Conservation (phyloP, 306 rosid genomes). For the Rosa rugosa region DNA sequence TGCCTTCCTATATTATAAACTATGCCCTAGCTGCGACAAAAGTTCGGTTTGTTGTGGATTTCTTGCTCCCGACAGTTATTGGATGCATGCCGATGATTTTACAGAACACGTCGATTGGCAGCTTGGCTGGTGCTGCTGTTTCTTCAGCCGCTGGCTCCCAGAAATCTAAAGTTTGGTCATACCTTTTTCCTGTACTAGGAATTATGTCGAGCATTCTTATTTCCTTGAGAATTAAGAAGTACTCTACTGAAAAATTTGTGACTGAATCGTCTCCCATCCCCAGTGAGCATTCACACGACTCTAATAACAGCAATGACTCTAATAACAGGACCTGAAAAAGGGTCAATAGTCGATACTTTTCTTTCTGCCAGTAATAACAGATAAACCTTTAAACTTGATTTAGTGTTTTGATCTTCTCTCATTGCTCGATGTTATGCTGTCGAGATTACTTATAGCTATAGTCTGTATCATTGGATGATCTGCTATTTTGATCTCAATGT, state of each 20-base stretch:
- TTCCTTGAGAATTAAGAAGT: conserved; percentile 80
- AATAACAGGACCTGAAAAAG: conserved; percentile 21
- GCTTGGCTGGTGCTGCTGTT: conserved; percentile 94
- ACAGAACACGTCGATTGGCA: conserved; percentile 91
- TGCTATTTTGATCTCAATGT: neutral
- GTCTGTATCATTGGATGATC: neutral
- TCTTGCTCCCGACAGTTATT: conserved; percentile 74
- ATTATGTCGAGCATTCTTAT: conserved; percentile 74
- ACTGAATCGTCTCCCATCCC: conserved; percentile 27
- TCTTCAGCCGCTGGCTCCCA: conserved; percentile 63
- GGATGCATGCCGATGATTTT: conserved; percentile 96
- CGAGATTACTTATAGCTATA: neutral
- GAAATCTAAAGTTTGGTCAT: conserved; percentile 68
- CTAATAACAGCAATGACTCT: conserved; percentile 16
- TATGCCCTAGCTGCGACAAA: conserved; percentile 90
- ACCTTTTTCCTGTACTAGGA: conserved; percentile 72
- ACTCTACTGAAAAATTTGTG: conserved; percentile 52
- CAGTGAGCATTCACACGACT: conserved; percentile 9
- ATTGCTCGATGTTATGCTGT: conserved; percentile 9
- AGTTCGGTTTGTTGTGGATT: conserved; percentile 74
- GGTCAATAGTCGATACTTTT: conserved; percentile 11
- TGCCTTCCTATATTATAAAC: conserved; percentile 88
- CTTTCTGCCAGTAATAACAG: neutral
- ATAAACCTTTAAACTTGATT: neutral
- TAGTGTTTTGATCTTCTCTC: neutral